These are phyloP conservation scores for Arbutus unedo DNA, from an alignment of 148 eudicot species.

Conservation along the genomic window DNA sequence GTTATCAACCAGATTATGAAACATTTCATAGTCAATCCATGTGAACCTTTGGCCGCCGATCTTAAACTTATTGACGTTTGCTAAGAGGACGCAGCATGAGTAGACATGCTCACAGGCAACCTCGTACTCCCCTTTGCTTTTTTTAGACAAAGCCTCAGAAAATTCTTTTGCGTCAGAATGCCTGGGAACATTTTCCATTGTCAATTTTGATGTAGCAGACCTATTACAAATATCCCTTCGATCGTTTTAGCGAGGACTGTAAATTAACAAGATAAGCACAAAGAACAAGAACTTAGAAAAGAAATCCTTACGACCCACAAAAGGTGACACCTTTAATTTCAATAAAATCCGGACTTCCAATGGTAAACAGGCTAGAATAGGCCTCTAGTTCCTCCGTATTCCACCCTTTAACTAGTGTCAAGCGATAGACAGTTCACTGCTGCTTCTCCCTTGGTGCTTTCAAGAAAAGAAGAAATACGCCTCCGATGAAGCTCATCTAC, in stretches of 20 bases:
- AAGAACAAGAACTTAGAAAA: background rate
- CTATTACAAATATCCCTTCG: slow-evolving; percentile 30
- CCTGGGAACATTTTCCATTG: slow-evolving; percentile 99
- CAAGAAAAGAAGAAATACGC: slow-evolving; percentile 86
- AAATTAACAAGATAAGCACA: background rate
- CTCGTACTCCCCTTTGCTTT: slow-evolving; percentile 82
- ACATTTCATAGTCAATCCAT: slow-evolving; percentile 97
- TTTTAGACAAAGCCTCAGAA: slow-evolving; percentile 80
- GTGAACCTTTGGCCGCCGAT: slow-evolving; percentile 88
- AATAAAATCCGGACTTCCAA: slow-evolving; percentile 85
- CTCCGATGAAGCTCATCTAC: slow-evolving; percentile 86
- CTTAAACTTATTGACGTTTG: slow-evolving; percentile 78
- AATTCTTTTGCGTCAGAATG: slow-evolving; percentile 92
- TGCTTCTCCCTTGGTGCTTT: slow-evolving; percentile 76
- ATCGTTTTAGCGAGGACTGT: slow-evolving; percentile 7
- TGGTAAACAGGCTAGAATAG: slow-evolving; percentile 66
- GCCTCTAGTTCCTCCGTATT: slow-evolving; percentile 92
- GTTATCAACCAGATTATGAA: slow-evolving; percentile 82
- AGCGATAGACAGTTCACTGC: slow-evolving; percentile 93
- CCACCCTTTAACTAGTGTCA: slow-evolving; percentile 97
- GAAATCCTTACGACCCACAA: slow-evolving; percentile 87
- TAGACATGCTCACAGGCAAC: slow-evolving; percentile 98
- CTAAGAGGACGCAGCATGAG: slow-evolving; percentile 95
- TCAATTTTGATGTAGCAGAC: slow-evolving; percentile 92
- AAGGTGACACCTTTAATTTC: slow-evolving; percentile 98